A percentile compares a stretch with the other conserved stretches of the same genome.
Evolutionary conservation across 768 basidiomycete species (phyloP).

Genomic region (Collybiopsis luxurians): DNA sequence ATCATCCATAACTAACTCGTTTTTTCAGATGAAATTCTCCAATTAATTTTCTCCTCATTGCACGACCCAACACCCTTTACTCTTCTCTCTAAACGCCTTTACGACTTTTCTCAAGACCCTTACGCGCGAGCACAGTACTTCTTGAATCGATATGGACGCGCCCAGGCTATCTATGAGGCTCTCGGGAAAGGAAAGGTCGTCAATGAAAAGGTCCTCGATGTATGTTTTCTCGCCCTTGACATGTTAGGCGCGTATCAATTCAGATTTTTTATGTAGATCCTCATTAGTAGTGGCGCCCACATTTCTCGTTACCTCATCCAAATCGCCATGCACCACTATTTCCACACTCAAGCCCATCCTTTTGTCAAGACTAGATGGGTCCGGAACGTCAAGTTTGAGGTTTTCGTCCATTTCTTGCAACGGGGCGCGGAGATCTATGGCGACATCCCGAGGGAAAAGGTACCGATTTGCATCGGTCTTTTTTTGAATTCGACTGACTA

Average conservation of each 20-base stretch:
- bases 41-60: constrained; percentile 72
- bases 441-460: constrained; percentile 63
- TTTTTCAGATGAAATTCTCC: constrained; percentile 58
- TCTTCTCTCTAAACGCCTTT: constrained; percentile 54
- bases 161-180: constrained; percentile 74
- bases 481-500: neutral
- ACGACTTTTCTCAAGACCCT: constrained; percentile 65
- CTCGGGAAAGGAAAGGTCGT: constrained; percentile 67
- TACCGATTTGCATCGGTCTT: too few relatives aligned
- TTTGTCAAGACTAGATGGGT: constrained; percentile 80
- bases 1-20: constrained; percentile 11
- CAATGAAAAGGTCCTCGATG: constrained; percentile 66
- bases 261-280: constrained; percentile 45
- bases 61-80: constrained; percentile 60
- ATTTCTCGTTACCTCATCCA: constrained; percentile 78
- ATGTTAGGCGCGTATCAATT: constrained; percentile 18
- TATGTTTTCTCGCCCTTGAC: constrained; percentile 29
- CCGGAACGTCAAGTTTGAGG: constrained; percentile 55
- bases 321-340: constrained; percentile 77
- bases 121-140: constrained; percentile 80
- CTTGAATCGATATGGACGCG: constrained; percentile 65
- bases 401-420: constrained; percentile 64
- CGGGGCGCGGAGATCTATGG: constrained; percentile 58
- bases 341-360: constrained; percentile 58
- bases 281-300: constrained; percentile 73